A percentile compares a stretch with the other conserved stretches of the same genome.
Conservation (phyloP, 805 yeast genomes). For the Blastobotrys peoriensis region DNA sequence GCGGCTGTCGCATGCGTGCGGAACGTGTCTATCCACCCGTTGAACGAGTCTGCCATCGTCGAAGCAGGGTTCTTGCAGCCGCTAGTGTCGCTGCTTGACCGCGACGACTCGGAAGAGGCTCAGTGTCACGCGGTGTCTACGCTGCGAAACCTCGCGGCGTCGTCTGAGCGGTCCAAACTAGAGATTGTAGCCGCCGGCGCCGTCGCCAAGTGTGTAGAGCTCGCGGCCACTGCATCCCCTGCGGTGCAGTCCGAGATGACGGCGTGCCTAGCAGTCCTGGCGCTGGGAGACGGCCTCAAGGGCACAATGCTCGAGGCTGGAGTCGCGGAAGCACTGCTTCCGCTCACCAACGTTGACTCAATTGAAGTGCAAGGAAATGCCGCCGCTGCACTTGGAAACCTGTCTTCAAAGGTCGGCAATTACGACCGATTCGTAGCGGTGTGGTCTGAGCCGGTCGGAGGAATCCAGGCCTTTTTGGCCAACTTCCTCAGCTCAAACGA, state of each 20-base stretch:
- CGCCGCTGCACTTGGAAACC: slow-evolving; percentile 95
- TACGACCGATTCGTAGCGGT: slow-evolving; percentile 70
- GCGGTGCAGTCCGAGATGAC: slow-evolving; percentile 93
- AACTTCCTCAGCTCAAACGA: slow-evolving; percentile 77
- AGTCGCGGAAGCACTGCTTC: slow-evolving; percentile 81
- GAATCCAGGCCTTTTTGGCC: slow-evolving; percentile 75
- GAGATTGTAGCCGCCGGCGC: slow-evolving; percentile 94
- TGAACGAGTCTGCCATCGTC: slow-evolving; percentile 90
- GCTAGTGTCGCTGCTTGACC: slow-evolving; percentile 68
- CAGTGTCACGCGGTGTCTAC: slow-evolving; percentile 98
- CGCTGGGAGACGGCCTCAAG: slow-evolving; percentile 92
- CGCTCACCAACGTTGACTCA: slow-evolving; percentile 79
- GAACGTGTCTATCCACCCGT: slow-evolving; percentile 93
- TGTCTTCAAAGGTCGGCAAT: slow-evolving; percentile 84
- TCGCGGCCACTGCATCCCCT: slow-evolving; percentile 80
- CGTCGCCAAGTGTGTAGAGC: slow-evolving; percentile 82
- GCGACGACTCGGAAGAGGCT: slow-evolving; percentile 86
- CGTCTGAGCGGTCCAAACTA: slow-evolving; percentile 85
- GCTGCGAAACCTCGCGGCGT: slow-evolving; percentile 90
- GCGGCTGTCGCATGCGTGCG: slow-evolving; percentile 99
- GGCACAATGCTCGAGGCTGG: slow-evolving; percentile 76
- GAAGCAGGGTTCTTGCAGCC: slow-evolving; percentile 96
- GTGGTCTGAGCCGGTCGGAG: slow-evolving; percentile 78
- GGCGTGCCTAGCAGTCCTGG: slow-evolving; percentile 95
- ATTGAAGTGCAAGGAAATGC: slow-evolving; percentile 97